Evolutionary conservation across 352 stramenopile genomes (phyloP).

Genomic region (Phytophthora cryptogea): DNA sequence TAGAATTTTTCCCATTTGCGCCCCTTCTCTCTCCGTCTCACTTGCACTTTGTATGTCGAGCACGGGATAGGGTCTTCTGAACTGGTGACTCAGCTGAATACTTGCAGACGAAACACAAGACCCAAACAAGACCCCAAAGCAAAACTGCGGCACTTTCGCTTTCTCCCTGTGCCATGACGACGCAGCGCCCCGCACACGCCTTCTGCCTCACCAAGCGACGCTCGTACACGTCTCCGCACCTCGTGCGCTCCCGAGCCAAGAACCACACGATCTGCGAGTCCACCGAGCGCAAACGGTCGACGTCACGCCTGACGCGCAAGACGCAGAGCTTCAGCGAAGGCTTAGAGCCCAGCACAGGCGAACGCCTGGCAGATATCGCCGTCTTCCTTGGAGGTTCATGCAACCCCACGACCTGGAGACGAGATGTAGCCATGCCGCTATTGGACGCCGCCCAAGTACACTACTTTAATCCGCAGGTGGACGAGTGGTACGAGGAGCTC

Average conservation of each 20-base stretch:
- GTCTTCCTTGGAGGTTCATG: slow-evolving; percentile 88
- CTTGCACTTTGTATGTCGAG: slow-evolving; percentile 9
- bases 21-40: slow-evolving; percentile 4
- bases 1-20: slow-evolving; percentile 6
- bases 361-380: slow-evolving; percentile 48
- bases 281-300: slow-evolving; percentile 17
- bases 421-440: slow-evolving; percentile 75
- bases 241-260: slow-evolving; percentile 39
- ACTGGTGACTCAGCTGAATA: slow-evolving; percentile 11
- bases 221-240: slow-evolving; percentile 71
- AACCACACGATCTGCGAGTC: slow-evolving; percentile 24
- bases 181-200: slow-evolving; percentile 41
- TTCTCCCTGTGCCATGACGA: slow-evolving; percentile 15
- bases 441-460: slow-evolving; percentile 66
- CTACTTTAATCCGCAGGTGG: slow-evolving; percentile 91
- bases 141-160: neutral
- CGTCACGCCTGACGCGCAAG: slow-evolving; percentile 39
- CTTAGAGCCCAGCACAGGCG: slow-evolving; percentile 35
- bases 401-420: slow-evolving; percentile 89
- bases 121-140: neutral
- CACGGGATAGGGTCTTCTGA: slow-evolving; percentile 2
- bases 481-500: slow-evolving; percentile 88
- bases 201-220: slow-evolving; percentile 48
- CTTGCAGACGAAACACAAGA: slow-evolving; percentile 1
- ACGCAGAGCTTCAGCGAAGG: slow-evolving; percentile 60